Conservation (phyloP, 192 early-diverging fungal species). For the Haplosporangium gracile region DNA sequence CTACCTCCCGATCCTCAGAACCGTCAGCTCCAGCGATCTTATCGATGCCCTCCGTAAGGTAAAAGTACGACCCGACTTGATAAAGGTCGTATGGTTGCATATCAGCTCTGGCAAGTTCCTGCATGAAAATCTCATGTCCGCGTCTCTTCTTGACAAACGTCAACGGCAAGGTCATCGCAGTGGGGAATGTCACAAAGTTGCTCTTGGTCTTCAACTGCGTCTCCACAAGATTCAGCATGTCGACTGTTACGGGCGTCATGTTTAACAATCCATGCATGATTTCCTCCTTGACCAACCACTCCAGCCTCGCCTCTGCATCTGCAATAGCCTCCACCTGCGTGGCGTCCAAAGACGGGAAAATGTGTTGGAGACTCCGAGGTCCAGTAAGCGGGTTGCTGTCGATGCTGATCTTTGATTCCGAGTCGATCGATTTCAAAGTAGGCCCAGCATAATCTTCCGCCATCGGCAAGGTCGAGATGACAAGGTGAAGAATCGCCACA, state of each 20-base stretch:
- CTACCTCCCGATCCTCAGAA: neutral
- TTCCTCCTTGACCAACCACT: conserved; percentile 79
- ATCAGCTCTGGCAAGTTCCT: conserved; percentile 60
- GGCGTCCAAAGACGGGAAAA: conserved; percentile 44
- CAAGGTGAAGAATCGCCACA: conserved; percentile 72
- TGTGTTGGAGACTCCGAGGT: conserved; percentile 30
- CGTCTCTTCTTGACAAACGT: conserved; percentile 63
- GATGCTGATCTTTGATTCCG: conserved; percentile 42
- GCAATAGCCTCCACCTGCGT: conserved; percentile 71
- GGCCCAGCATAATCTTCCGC: conserved; percentile 55
- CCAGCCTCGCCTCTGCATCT: conserved; percentile 68
- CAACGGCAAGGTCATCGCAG: conserved; percentile 61
- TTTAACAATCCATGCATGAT: conserved; percentile 78
- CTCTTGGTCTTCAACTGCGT: conserved; percentile 66
- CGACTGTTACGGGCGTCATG: conserved; percentile 65
- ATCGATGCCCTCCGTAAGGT: conserved; percentile 58
- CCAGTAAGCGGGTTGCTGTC: conserved; percentile 27
- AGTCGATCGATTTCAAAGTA: conserved; percentile 51
- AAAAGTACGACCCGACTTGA: conserved; percentile 66
- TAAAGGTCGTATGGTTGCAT: conserved; percentile 64
- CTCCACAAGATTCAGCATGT: conserved; percentile 64
- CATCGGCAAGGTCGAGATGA: conserved; percentile 73
- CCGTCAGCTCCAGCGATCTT: neutral
- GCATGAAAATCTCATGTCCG: conserved; percentile 65
- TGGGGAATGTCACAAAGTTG: conserved; percentile 70